phyloP scores from a whole-genome alignment of 441 rosid genomes.

The Populus trichocarpa region DNA sequence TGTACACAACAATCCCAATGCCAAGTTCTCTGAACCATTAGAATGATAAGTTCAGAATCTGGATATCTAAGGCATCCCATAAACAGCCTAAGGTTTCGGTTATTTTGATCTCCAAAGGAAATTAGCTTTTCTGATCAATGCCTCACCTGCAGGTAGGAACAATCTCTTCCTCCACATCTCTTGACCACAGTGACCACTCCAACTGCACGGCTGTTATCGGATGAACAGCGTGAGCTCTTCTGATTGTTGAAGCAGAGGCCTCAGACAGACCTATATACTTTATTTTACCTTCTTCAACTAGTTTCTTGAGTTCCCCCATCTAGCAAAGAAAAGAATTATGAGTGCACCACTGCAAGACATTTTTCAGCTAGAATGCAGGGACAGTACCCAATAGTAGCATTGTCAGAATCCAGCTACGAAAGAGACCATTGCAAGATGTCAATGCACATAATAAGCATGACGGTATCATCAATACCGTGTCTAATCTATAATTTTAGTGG shows the following conservation, averaged over 20 bases:
- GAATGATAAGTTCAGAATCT: neutral
- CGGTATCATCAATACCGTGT: no score
- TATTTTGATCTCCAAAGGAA: neutral
- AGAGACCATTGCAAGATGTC: neutral
- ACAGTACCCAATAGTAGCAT: neutral
- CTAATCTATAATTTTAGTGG: no score
- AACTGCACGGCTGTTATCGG: constrained; percentile 45
- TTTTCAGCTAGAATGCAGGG: neutral
- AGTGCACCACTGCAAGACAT: neutral
- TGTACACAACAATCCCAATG: constrained; percentile 45
- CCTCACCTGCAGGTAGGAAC: constrained; percentile 58
- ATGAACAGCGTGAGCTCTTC: no score
- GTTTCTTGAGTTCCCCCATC: constrained; percentile 65
- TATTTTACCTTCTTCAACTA: constrained; percentile 60
- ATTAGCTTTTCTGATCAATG: neutral
- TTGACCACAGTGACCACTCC: constrained; percentile 77
- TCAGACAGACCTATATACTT: constrained; percentile 47
- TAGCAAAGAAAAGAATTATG: neutral
- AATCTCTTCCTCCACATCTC: constrained; percentile 60
- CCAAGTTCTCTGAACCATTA: constrained; percentile 53
- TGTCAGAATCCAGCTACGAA: neutral
- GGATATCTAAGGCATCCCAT: neutral
- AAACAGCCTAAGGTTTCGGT: neutral
- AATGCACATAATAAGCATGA: neutral
- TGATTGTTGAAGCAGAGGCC: no score